Base-by-base conservation (phyloP, 352 stramenopile genomes). In the Globisporangium cederbergense region DNA sequence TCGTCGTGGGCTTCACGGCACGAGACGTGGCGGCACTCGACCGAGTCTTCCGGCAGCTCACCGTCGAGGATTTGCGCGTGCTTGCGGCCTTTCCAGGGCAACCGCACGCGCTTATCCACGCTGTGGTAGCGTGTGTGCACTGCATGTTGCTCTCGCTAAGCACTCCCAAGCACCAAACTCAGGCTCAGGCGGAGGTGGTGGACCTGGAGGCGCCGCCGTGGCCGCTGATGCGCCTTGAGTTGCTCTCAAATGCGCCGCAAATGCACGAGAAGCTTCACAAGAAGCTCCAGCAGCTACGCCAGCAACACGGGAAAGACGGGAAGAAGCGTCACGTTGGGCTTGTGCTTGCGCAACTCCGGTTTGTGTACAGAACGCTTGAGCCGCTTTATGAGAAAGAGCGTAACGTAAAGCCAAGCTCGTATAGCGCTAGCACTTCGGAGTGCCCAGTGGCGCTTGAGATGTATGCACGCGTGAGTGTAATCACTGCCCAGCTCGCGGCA, bases 171-270 rank as follows among this genome's bases (percentile, higher is more conserved):
- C 70, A 80, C 36, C 14, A 36, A 2, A 45, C 16, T 9, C 49
- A 36, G n/a, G 9, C 38, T 14, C 38, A 75, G 40, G 16, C 30
- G 2, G 57, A 46, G 14, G 63, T 70, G 7, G 18, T 45, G 4
- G 52, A 20, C 5, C 68, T 76, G 9, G 55, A 74, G n/a, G 69
- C 85, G 11, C 36, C 60, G 16, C 72, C 73, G 16, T 91, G 82
- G 82, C 20, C 73, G 11, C 32, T 88, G n/a, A 57, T 91, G 49
- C 69, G 82, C 25, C 72, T 91, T 42, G 73, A 88, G 51, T 9
- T 91, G 22, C 66, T 88, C 7, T 58, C 73, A 6, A 58, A 77
- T 11, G 56, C 72, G 7, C 30, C 57, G 2, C 42, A 49, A 22
- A 66, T 86, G 2, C 81, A 72, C 67, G 43, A 53, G 32, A 83